Percentiles rank a stretch among this genome's conserved stretches.
Evolutionary conservation across 352 stramenopile species (phyloP).

Genomic region (Nothophytophthora sp.): DNA sequence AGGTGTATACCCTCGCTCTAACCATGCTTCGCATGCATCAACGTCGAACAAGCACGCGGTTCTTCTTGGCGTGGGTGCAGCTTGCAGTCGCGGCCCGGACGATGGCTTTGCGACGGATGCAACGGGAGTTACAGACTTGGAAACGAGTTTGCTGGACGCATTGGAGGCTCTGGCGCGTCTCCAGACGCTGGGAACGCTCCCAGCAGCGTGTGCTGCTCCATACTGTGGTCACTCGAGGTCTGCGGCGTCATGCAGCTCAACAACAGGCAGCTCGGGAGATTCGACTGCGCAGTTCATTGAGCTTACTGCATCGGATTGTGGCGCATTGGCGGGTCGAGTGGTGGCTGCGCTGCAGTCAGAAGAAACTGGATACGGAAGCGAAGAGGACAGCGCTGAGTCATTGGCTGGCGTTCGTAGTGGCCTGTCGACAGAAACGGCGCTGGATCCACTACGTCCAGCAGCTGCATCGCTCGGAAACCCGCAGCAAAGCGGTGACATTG

Average conservation of each 20-base stretch:
- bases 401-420: constrained; percentile 18
- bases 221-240: constrained; percentile 10
- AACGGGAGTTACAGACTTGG: constrained; percentile 9
- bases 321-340: constrained; percentile 21
- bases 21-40: constrained; percentile 20
- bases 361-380: constrained; percentile 2
- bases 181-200: constrained; percentile 13
- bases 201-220: constrained; percentile 3
- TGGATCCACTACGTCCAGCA: constrained; percentile 28
- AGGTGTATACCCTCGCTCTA: constrained; percentile 9
- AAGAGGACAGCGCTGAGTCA: constrained; percentile 13
- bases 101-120: constrained; percentile 1
- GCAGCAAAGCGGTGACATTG: not conserved
- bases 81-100: not conserved
- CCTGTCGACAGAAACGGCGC: constrained; percentile 25
- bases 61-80: constrained; percentile 19
- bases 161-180: constrained; percentile 27
- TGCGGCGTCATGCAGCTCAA: constrained; percentile 20
- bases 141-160: constrained; percentile 14
- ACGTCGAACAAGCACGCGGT: constrained; percentile 7
- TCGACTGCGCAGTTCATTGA: constrained; percentile 6
- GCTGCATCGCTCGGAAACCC: constrained; percentile 21
- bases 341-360: constrained; percentile 21
- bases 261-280: constrained; percentile 26
- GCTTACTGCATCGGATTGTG: constrained; percentile 13